These are phyloP conservation scores for Artomyces pyxidatus DNA, from an alignment of 768 basidiomycete genomes.

Conservation along the genomic window DNA sequence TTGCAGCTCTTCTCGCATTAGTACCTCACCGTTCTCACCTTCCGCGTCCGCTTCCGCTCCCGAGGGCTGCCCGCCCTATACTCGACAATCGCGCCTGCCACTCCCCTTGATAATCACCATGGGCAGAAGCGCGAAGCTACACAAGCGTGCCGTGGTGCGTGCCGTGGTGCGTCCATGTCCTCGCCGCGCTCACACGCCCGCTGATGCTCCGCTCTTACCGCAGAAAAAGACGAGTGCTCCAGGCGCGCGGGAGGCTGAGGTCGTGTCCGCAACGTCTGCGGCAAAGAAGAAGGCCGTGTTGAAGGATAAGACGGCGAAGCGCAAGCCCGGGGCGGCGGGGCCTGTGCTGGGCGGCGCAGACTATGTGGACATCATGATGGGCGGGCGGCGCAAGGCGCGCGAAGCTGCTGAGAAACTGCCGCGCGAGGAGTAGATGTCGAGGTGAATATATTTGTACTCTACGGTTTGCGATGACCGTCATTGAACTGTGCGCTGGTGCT, in stretches of 20 bases:
- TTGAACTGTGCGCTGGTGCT: too few species aligned
- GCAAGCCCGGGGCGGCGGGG: slow-evolving; percentile 22
- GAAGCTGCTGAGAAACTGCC: slow-evolving; percentile 62
- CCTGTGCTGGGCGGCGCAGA: slow-evolving; percentile 66
- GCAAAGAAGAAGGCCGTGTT: slow-evolving; percentile 42
- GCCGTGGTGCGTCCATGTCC: too few species aligned
- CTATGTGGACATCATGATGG: slow-evolving; percentile 66
- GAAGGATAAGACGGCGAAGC: slow-evolving; percentile 32
- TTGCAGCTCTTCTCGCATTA: too few species aligned
- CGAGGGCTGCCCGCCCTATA: too few species aligned
- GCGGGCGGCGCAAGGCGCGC: slow-evolving; percentile 57
- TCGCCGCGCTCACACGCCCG: too few species aligned
- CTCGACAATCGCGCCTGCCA: too few species aligned
- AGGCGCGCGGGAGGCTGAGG: slow-evolving; percentile 9
- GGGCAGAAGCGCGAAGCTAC: slow-evolving; percentile 62
- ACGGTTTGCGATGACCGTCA: too few species aligned
- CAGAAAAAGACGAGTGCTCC: slow-evolving; percentile 21
- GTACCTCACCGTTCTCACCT: too few species aligned
- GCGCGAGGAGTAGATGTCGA: neutral
- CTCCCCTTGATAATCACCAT: too few species aligned
- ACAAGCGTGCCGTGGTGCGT: slow-evolving; percentile 46
- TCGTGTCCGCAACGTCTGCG: slow-evolving; percentile 15
- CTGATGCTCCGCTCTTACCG: too few species aligned
- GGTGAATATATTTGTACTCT: neutral
- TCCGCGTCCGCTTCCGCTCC: too few species aligned